These are phyloP conservation scores for Chalciporus pseudorubinellus DNA, from an alignment of 768 basidiomycete genomes.

Conservation along the genomic window DNA sequence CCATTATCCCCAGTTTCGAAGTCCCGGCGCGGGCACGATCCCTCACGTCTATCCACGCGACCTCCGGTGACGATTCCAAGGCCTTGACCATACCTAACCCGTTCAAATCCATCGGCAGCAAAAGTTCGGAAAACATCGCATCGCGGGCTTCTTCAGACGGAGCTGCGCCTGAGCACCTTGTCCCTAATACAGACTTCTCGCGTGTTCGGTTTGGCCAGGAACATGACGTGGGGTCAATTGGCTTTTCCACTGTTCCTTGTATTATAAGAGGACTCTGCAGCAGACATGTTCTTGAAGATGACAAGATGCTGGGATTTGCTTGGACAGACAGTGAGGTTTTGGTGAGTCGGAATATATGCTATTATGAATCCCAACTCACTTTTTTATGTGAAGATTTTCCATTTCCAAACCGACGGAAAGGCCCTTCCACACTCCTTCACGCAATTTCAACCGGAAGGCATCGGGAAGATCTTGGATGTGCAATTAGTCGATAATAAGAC, in stretches of 20 bases:
- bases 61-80: constrained; percentile 24
- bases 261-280: constrained; percentile 17
- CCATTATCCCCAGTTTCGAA: constrained; percentile 28
- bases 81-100: constrained; percentile 57
- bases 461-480: constrained; percentile 21
- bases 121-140: constrained; percentile 47
- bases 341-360: constrained; percentile 13
- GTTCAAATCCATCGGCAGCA: constrained; percentile 54
- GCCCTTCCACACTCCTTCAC: constrained; percentile 1
- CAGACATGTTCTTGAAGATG: constrained; percentile 21
- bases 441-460: constrained; percentile 17
- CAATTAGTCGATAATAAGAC: constrained; percentile 23
- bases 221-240: constrained; percentile 14
- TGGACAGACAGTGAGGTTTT: constrained; percentile 45
- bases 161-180: constrained; percentile 25
- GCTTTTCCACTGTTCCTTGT: constrained; percentile 14
- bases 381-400: constrained; percentile 17
- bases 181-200: constrained; percentile 17
- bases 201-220: constrained; percentile 28
- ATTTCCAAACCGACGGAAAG: constrained; percentile 10
- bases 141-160: constrained; percentile 21
- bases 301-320: constrained; percentile 38
- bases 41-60: constrained; percentile 12
- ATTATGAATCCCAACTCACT: background rate
- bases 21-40: constrained; percentile 13